A percentile compares a stretch with the other conserved stretches of the same genome.
Evolutionary conservation across 495 filamentous ascomycete species (phyloP).

Genomic region (Penicillium cinerascens): DNA sequence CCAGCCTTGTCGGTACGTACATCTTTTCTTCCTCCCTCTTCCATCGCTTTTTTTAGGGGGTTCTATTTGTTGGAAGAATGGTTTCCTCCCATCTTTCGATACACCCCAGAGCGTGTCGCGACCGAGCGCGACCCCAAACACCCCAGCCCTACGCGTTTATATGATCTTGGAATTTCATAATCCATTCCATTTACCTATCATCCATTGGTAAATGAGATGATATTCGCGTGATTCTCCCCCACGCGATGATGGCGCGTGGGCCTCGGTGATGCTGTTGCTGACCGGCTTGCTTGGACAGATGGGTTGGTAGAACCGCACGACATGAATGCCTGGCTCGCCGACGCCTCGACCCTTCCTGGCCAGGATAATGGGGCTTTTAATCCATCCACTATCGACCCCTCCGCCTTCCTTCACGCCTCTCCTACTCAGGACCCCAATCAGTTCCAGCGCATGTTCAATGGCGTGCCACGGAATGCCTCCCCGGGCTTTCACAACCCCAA

Average conservation of each 20-base stretch:
- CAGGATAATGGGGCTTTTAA: conserved; percentile 78
- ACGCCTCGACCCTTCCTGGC: conserved; percentile 65
- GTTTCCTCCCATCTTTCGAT: conserved; percentile 7
- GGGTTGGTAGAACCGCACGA: conserved; percentile 55
- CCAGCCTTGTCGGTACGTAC: conserved; percentile 51
- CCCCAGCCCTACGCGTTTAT: conserved; percentile 35
- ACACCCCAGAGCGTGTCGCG: conserved; percentile 20
- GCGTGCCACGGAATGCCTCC: conserved; percentile 73
- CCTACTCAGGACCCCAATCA: conserved; percentile 56
- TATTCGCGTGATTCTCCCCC: neutral
- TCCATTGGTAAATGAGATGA: conserved; percentile 11
- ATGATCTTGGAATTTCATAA: conserved; percentile 3
- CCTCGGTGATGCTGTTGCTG: conserved; percentile 10
- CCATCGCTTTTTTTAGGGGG: neutral
- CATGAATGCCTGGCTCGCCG: conserved; percentile 84
- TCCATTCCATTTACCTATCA: neutral
- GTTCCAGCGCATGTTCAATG: conserved; percentile 76
- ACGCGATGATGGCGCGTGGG: conserved; percentile 14
- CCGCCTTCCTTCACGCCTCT: conserved; percentile 50
- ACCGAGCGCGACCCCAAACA: conserved; percentile 26
- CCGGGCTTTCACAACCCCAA: conserved; percentile 73
- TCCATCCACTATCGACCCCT: conserved; percentile 53
- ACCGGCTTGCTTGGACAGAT: conserved; percentile 42
- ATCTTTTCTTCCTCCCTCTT: conserved; percentile 16
- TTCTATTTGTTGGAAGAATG: neutral